These are phyloP conservation scores for Pseudoturritis turrita DNA, from an alignment of 345 rosid species.

Conservation along the genomic window DNA sequence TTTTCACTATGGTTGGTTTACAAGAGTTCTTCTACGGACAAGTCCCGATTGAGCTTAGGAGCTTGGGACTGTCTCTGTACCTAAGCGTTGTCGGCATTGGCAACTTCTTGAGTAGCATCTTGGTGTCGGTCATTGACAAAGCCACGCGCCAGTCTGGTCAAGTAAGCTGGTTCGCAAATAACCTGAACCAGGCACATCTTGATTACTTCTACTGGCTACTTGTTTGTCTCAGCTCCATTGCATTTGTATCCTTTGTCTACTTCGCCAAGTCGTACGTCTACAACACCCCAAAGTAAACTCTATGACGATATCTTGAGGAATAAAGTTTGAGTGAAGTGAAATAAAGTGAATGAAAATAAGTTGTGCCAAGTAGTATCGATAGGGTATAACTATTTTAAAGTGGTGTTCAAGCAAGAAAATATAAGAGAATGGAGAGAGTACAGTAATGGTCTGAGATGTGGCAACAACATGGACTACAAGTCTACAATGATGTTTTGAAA, in stretches of 20 bases:
- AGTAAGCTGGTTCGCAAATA: constrained; percentile 25
- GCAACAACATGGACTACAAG: too few relatives aligned
- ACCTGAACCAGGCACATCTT: constrained; percentile 28
- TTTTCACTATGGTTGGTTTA: constrained; percentile 33
- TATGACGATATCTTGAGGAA: too few relatives aligned
- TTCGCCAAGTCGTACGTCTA: constrained; percentile 26
- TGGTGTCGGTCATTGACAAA: constrained; percentile 22
- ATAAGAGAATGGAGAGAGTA: too few relatives aligned
- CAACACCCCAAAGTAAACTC: not conserved
- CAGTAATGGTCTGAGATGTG: too few relatives aligned
- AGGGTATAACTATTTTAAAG: too few relatives aligned
- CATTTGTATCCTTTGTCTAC: not conserved
- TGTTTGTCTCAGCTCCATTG: constrained; percentile 17
- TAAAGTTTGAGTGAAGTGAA: too few relatives aligned
- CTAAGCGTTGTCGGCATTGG: constrained; percentile 31
- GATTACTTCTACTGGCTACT: constrained; percentile 37
- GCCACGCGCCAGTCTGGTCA: constrained; percentile 13
- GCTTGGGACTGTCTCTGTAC: constrained; percentile 29
- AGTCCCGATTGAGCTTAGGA: constrained; percentile 27
- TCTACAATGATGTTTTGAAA: too few relatives aligned
- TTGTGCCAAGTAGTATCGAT: too few relatives aligned
- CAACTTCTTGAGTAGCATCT: constrained; percentile 30
- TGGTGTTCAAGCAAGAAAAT: too few relatives aligned
- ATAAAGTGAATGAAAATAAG: too few relatives aligned
- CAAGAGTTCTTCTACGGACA: constrained; percentile 37